Evolutionary conservation across 768 basidiomycete genomes (phyloP), one percentile per base, ranked within the genome.

Genomic region (Termitomyces sp.): DNA sequence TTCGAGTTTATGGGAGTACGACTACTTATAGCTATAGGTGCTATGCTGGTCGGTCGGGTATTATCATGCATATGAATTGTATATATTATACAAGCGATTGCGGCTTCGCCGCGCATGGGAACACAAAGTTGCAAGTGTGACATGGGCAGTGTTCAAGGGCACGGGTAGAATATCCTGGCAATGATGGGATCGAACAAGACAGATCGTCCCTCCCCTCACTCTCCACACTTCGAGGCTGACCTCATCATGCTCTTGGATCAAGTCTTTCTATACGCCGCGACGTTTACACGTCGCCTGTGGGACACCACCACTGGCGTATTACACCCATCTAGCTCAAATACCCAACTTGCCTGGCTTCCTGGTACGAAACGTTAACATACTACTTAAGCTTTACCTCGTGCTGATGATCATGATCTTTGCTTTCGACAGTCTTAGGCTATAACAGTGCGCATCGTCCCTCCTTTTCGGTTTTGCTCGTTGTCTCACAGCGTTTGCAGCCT

Each of bases 391-490:
- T 3, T 33, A 36, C 57, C 35, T 46, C 4, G n/a, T 36, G 8
- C 12, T 48, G 15, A n/a, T n/a, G n/a, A n/a, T n/a, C n/a, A n/a
- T n/a, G n/a, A 48, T 35, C 16, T 12, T 8, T 18, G 33, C 11
- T 39, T n/a, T 52, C 20, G 12, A 35, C 44, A 87, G 85, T 81
- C 20, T 75, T 88, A 76, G 87, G 86, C 3, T 88, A 84, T 65
- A 88, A 88, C 64, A 87, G 85, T 87, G 52, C 68, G 83, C 65
- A 42, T 55, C 57, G 36, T 24, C 49, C 62, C 20, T n/a, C 35
- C 36, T 49, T 38, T 20, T 28, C 3, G 33, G 24, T 18, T 36
- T 44, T 45, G 33, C 22, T 40, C 15, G 32, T 57, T 20, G 35
- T 36, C 39, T 53, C 48, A 45, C 35, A 40, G 22, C 52, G 32